Percentiles rank a stretch among this genome's conserved stretches.
Conservation (phyloP, 257 asterid species). For the Knoxia roxburghii region DNA sequence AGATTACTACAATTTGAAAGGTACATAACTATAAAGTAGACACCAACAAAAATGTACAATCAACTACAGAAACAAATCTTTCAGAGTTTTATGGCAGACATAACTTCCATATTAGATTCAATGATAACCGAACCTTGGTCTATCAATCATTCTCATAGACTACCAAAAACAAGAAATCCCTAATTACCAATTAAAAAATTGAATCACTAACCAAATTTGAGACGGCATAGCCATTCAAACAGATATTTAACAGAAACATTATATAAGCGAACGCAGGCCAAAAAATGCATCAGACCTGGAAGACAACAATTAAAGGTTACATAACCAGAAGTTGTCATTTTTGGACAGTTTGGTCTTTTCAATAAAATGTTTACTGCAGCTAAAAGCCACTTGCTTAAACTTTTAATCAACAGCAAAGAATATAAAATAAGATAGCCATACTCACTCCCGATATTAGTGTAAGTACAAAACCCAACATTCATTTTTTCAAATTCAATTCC, state of each 20-base stretch:
- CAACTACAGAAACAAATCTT: background rate
- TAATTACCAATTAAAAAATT: background rate
- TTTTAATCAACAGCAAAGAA: too few relatives aligned
- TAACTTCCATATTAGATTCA: background rate
- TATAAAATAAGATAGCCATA: background rate
- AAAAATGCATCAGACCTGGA: background rate
- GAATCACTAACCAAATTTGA: background rate
- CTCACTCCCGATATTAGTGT: background rate
- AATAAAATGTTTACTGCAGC: background rate
- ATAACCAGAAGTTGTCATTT: background rate
- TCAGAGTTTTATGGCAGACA: background rate
- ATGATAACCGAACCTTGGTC: background rate
- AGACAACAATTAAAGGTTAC: background rate
- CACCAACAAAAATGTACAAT: background rate
- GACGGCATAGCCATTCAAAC: background rate
- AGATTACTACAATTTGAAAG: background rate
- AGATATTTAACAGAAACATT: background rate
- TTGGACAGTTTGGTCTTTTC: background rate
- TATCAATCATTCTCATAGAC: background rate
- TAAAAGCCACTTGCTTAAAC: background rate
- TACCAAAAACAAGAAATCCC: background rate
- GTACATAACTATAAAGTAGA: background rate
- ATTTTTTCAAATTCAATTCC: background rate
- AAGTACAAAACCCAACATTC: background rate
- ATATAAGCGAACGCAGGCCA: background rate